phyloP scores from a whole-genome alignment of 108 stramenopile genomes.

The Cyclotella distinguenda region DNA sequence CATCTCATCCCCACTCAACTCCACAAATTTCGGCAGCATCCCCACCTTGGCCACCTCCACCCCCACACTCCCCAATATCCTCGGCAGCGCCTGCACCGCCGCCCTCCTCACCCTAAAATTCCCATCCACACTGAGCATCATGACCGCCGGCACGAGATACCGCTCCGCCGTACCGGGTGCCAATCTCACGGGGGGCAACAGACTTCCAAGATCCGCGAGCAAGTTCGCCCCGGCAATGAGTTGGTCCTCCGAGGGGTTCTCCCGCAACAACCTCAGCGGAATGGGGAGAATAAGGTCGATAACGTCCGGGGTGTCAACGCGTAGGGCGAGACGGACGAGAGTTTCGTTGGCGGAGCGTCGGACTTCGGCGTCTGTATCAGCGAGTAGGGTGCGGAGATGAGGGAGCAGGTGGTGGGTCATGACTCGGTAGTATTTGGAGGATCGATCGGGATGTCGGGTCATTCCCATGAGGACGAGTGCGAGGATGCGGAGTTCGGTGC shows the following conservation, averaged over 20 bases:
- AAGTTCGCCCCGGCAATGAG: conserved; percentile 92
- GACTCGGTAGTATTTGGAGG: conserved; percentile 62
- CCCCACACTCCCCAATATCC: conserved; percentile 83
- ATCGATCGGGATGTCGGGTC: conserved; percentile 25
- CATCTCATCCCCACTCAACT: conserved; percentile 90
- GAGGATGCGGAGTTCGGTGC: conserved; percentile 24
- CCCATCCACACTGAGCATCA: conserved; percentile 87
- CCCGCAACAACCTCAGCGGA: conserved; percentile 63
- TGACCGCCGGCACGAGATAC: conserved; percentile 81
- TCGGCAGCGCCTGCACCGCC: conserved; percentile 90
- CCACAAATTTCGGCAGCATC: conserved; percentile 90
- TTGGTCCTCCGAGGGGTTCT: conserved; percentile 78
- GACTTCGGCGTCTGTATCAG: conserved; percentile 79
- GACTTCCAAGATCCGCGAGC: conserved; percentile 81
- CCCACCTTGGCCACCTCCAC: conserved; percentile 69
- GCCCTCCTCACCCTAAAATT: conserved; percentile 93
- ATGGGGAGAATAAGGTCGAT: conserved; percentile 58
- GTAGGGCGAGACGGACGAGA: conserved; percentile 67
- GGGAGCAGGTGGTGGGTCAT: conserved; percentile 60
- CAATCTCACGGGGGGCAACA: conserved; percentile 42
- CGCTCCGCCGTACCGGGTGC: conserved; percentile 47
- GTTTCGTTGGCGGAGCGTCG: conserved; percentile 78
- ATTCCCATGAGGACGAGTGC: conserved; percentile 34
- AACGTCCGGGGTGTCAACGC: conserved; percentile 65
- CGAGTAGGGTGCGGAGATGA: conserved; percentile 58